Conservation (phyloP, 140 eudicot genomes). For the Stevia rebaudiana region DNA sequence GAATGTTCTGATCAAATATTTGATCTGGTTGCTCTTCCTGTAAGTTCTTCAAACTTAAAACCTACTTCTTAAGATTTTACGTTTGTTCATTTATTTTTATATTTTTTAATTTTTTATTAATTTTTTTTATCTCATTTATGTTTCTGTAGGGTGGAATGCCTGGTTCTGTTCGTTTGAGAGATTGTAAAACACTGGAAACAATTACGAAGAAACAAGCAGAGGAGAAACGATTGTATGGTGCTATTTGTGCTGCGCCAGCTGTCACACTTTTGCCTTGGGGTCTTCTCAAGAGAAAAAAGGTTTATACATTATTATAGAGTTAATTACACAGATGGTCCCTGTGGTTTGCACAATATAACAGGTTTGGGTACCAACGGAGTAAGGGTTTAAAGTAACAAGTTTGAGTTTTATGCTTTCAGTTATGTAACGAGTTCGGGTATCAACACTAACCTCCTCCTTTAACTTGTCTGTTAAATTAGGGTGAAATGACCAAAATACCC, state of each 20-base stretch:
- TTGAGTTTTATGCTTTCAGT: no score
- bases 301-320: no score
- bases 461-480: no score
- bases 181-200: constrained; percentile 53
- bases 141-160: constrained; percentile 94
- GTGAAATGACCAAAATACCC: no score
- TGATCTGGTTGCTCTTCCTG: constrained; percentile 86
- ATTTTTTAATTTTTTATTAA: neutral
- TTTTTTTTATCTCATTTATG: constrained; percentile 17
- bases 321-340: no score
- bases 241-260: constrained; percentile 99
- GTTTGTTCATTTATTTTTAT: neutral
- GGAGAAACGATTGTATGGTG: constrained; percentile 75
- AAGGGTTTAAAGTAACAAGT: no score
- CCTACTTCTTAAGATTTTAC: neutral
- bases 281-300: constrained; percentile 71
- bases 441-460: no score
- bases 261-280: constrained; percentile 99
- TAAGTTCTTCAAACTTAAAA: constrained; percentile 29
- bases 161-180: constrained; percentile 86
- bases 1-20: constrained; percentile 52
- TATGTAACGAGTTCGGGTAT: no score
- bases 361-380: no score
- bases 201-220: constrained; percentile 83
- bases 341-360: no score